Base-by-base conservation (phyloP, 2,329 filamentous ascomycete genomes). In the Aplosporella prunicola region DNA sequence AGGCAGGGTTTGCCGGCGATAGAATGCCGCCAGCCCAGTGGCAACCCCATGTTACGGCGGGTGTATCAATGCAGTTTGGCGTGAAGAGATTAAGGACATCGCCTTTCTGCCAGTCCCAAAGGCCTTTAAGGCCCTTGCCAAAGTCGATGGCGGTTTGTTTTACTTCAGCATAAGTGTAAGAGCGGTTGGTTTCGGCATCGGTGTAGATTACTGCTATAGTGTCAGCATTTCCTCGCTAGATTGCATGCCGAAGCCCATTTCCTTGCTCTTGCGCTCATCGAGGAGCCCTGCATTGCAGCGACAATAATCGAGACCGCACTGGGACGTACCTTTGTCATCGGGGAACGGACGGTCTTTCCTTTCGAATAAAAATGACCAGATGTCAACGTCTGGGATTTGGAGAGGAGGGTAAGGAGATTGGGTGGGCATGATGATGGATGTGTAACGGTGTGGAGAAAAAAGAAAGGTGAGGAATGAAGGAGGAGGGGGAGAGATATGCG, bases 1-100 rank as follows among this genome's bases (percentile, higher is more conserved):
- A 94, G 4, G 78, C 77, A 14, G 88, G 87, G 53, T 95, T 95
- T 3, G 85, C 87, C 0, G 88, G 86, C n/a, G 80, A 86, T 9
- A 85, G 64, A 35, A 85, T 67, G 20, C 83, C 87, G 30, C 87
- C 88, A 1, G 85, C 82, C 82, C 85, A 95, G 46, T 82, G 76
- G 8, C 76, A 71, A 18, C 87, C 88, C 68, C 84, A 85, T 58
- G 76, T 84, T 31, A 87, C 61, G 3, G 80, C 67, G 0, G 85
- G 80, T 0, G 80, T 85, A 57, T 95, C 88, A 53, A 95, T 81
- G 57, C 72, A 78, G 57, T 96, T 95, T 18, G 87, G 83, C 3
- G 84, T 80, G 66, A 81, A 94, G 37, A 94, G 68, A 9, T 74
- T 82, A 15, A 95, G 69, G 2, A 91, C 83, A 55, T 95, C 84